phyloP scores from a whole-genome alignment of 1,284 basidiomycete species.

The Ceratobasidium sp. region DNA sequence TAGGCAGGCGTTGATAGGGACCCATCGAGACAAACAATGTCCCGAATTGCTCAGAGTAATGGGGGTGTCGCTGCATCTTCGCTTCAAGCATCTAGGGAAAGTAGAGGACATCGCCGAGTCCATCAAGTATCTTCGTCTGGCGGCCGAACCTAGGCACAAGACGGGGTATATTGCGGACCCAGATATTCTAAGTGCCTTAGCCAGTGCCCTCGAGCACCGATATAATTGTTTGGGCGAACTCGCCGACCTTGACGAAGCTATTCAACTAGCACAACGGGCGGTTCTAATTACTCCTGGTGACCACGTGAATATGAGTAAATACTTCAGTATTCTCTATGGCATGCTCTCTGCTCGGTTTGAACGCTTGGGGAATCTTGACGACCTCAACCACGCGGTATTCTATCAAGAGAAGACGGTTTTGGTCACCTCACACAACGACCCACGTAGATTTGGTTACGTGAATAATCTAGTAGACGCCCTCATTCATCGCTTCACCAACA shows the following conservation, averaged over 20 bases:
- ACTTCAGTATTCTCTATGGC: conserved; percentile 3
- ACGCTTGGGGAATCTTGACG: neutral
- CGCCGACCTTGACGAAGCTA: neutral
- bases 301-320: neutral
- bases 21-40: too few relatives aligned
- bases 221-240: neutral
- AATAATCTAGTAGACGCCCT: neutral
- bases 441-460: neutral
- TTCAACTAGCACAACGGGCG: neutral
- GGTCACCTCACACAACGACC: neutral
- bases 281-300: neutral
- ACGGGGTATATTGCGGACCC: neutral
- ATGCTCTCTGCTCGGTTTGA: neutral
- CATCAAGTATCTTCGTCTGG: too few relatives aligned
- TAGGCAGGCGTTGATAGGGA: too few relatives aligned
- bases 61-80: too few relatives aligned
- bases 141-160: too few relatives aligned
- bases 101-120: too few relatives aligned
- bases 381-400: conserved; percentile 32
- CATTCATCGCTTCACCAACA: too few relatives aligned
- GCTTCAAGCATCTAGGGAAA: too few relatives aligned
- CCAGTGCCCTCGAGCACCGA: neutral
- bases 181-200: conserved; percentile 10
- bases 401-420: neutral
- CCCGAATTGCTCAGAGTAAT: too few relatives aligned